Percentiles rank a stretch among this genome's conserved stretches.
Evolutionary conservation across 164 flowering plant genomes (phyloP).

Genomic region (Protea cynaroides): DNA sequence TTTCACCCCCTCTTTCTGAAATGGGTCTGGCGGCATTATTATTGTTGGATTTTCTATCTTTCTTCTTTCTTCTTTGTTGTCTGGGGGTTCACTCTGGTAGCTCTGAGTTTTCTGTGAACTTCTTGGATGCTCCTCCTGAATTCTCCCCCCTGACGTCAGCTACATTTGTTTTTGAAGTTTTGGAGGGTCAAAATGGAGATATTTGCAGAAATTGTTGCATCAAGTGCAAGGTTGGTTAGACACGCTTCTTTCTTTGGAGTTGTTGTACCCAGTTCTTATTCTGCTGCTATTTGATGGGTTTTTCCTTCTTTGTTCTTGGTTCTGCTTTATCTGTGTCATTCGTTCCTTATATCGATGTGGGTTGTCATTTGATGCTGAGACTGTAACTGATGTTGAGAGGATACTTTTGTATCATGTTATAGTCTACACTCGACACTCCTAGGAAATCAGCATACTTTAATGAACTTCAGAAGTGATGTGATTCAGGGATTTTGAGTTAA

Average conservation of each 20-base stretch:
- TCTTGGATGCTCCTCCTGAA: conserved; percentile 49
- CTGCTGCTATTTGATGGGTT: not conserved
- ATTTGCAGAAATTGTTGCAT: conserved; percentile 48
- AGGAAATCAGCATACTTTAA: not conserved
- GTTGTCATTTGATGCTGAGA: not conserved
- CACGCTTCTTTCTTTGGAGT: not conserved
- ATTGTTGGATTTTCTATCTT: conserved; percentile 36
- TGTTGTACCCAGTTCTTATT: not conserved
- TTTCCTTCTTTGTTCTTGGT: not conserved
- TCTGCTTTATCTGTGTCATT: not conserved
- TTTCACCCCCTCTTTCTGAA: conserved; percentile 7
- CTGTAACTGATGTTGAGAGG: not conserved
- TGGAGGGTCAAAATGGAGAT: conserved; percentile 27
- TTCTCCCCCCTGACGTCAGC: conserved; percentile 43
- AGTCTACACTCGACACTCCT: too few relatives aligned
- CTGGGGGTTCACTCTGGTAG: conserved; percentile 26
- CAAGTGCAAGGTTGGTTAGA: conserved; percentile 68
- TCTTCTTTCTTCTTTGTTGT: conserved; percentile 34
- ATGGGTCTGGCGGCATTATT: conserved; percentile 37
- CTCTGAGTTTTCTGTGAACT: conserved; percentile 44
- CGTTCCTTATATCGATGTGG: not conserved
- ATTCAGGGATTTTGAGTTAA: not conserved
- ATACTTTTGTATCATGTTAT: not conserved
- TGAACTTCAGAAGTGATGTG: not conserved
- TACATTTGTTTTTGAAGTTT: conserved; percentile 58